A percentile compares a stretch with the other conserved stretches of the same genome.
Conservation (phyloP, 352 stramenopile genomes). For the Phytophthora macrochlamydospora region DNA sequence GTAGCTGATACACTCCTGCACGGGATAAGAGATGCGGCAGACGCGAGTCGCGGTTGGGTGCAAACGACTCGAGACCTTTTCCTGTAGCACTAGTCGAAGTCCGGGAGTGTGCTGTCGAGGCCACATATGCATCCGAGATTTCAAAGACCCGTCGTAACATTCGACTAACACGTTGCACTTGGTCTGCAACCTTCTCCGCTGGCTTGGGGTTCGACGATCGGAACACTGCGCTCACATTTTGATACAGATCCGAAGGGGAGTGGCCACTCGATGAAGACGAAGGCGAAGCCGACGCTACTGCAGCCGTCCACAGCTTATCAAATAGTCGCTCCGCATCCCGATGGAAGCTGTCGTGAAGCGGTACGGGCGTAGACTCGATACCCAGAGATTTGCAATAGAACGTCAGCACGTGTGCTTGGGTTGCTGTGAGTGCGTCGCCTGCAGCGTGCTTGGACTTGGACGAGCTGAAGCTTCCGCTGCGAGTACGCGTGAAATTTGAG, state of each 20-base stretch:
- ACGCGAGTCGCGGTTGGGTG: slow-evolving; percentile 61
- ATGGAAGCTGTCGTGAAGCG: slow-evolving; percentile 77
- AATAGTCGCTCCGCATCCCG: slow-evolving; percentile 84
- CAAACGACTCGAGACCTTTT: slow-evolving; percentile 53
- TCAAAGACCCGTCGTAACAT: slow-evolving; percentile 80
- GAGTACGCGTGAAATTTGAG: slow-evolving; percentile 27
- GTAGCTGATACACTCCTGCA: slow-evolving; percentile 68
- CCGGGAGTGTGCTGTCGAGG: slow-evolving; percentile 69
- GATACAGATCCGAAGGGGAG: slow-evolving; percentile 37
- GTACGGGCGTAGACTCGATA: slow-evolving; percentile 68
- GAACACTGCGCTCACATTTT: slow-evolving; percentile 46
- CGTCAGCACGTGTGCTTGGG: slow-evolving; percentile 73
- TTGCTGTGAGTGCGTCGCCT: slow-evolving; percentile 53
- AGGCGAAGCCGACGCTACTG: slow-evolving; percentile 22
- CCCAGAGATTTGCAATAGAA: slow-evolving; percentile 85
- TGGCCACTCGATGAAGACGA: slow-evolving; percentile 21
- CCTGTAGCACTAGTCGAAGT: slow-evolving; percentile 35
- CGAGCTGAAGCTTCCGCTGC: slow-evolving; percentile 29
- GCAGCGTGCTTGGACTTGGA: slow-evolving; percentile 31
- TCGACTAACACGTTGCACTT: slow-evolving; percentile 72
- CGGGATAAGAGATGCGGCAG: slow-evolving; percentile 66
- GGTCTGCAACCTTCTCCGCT: slow-evolving; percentile 44
- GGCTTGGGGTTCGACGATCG: slow-evolving; percentile 26
- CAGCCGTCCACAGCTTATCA: slow-evolving; percentile 74
- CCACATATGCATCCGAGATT: slow-evolving; percentile 88